Conservation (phyloP, 2,329 filamentous ascomycete genomes). For the Trichophyton benhamiae region DNA sequence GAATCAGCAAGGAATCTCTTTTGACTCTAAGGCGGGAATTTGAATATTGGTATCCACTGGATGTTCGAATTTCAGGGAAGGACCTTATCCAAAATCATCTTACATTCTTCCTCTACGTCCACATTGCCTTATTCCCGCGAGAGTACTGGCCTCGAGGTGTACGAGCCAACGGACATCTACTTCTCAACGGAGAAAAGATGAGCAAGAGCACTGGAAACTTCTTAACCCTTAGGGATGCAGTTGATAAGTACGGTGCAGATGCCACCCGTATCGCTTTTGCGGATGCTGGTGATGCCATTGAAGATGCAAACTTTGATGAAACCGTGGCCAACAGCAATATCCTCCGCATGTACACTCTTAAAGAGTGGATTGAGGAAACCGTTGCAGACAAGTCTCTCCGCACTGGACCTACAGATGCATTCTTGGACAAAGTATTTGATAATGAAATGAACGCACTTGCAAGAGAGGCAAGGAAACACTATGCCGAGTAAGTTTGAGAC, state of each 20-base stretch:
- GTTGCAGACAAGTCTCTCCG: constrained; percentile 62
- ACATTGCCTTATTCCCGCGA: constrained; percentile 74
- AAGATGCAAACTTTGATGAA: constrained; percentile 96
- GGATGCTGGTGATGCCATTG: constrained; percentile 85
- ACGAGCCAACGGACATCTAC: constrained; percentile 81
- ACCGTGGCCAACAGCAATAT: constrained; percentile 86
- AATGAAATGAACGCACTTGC: constrained; percentile 84
- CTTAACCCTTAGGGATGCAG: constrained; percentile 73
- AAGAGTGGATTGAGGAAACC: constrained; percentile 87
- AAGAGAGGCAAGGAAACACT: constrained; percentile 65
- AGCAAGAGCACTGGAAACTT: constrained; percentile 96
- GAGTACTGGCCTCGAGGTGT: constrained; percentile 82
- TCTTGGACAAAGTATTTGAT: constrained; percentile 80
- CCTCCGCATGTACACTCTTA: constrained; percentile 66
- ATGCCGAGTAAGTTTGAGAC: constrained; percentile 44
- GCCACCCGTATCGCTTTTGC: constrained; percentile 83
- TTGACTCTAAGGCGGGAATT: constrained; percentile 80
- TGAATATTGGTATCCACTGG: constrained; percentile 92
- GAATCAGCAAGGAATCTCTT: constrained; percentile 61
- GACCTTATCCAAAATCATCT: constrained; percentile 88
- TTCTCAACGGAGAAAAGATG: constrained; percentile 98
- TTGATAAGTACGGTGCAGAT: constrained; percentile 88
- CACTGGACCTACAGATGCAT: constrained; percentile 59
- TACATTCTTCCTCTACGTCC: constrained; percentile 91
- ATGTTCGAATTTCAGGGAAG: constrained; percentile 79